phyloP scores from a whole-genome alignment of 768 basidiomycete species.

The Leccinum ochraceum region DNA sequence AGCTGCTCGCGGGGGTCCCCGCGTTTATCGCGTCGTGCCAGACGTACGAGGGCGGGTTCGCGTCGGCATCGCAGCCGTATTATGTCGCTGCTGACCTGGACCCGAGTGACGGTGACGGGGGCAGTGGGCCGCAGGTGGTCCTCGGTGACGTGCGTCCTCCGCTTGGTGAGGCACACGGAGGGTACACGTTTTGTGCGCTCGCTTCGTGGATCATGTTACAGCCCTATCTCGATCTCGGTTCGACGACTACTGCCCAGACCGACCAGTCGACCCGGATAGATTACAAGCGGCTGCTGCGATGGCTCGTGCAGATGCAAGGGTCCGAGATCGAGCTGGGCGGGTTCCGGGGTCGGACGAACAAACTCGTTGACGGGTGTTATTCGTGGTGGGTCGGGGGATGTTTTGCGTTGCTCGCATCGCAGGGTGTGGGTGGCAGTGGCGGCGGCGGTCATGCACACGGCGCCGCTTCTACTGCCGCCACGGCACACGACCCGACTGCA shows the following conservation, averaged over 20 bases:
- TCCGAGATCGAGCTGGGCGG: slow-evolving; percentile 82
- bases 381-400: slow-evolving; percentile 99
- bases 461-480: not conserved
- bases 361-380: slow-evolving; percentile 99
- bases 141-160: slow-evolving; percentile 60
- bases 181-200: slow-evolving; percentile 93
- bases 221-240: slow-evolving; percentile 43
- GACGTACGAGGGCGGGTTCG: slow-evolving; percentile 97
- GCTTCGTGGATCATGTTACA: slow-evolving; percentile 81
- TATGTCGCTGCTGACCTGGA: slow-evolving; percentile 33
- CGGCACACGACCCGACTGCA: not conserved
- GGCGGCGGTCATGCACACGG: not conserved
- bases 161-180: slow-evolving; percentile 96
- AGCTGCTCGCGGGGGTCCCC: slow-evolving; percentile 73
- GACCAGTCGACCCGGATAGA: slow-evolving; percentile 47
- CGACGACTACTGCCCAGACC: not conserved
- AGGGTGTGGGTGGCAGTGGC: slow-evolving; percentile 37
- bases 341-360: slow-evolving; percentile 92
- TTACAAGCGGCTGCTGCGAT: slow-evolving; percentile 61
- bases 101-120: not conserved
- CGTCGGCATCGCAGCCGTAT: slow-evolving; percentile 75
- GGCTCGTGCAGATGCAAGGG: slow-evolving; percentile 88
- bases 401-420: slow-evolving; percentile 72
- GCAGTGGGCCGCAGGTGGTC: slow-evolving; percentile 15
- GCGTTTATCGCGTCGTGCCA: slow-evolving; percentile 88